Base-by-base conservation (phyloP, 2,329 filamentous ascomycete genomes). In the Gaeumannomyces sp. region DNA sequence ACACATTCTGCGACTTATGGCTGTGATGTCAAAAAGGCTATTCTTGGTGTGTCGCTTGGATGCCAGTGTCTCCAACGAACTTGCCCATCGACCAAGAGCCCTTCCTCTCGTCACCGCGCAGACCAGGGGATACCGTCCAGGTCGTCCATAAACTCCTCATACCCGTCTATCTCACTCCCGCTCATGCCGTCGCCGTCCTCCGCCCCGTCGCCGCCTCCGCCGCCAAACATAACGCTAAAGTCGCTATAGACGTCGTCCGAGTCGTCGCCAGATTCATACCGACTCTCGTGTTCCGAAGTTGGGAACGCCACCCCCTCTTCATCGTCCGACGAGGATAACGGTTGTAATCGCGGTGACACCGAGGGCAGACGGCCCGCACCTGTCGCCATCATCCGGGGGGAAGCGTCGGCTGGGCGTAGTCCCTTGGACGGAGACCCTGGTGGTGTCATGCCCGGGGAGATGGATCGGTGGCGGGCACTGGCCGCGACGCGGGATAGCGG, bases 131-230 rank as follows among this genome's bases (percentile, higher is more conserved):
- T 83, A 13, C 82, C 83, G 67, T 85, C 83, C 66, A 85, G 70
- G 66, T 84, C 82, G 68, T 85, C 83, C 69, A 85, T 75, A 69
- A 82, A 84, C 69, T 84, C 82, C 70, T 85, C 83, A 64, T 81
- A 81, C 31, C 78, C 80, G 64, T 81, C 71, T 1, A 16, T 65
- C 6, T 65, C 65, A 6, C 60, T 10, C 8, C 33, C 57, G 10
- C 28, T 31, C 28, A n/a, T n/a, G 5, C 74, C 78, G 3, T 74
- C 73, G 11, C 78, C 76, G 6, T 74, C 75, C 4, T 69, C 67
- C 4, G 62, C 45, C 10, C 62, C 59, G 3, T 72, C 68, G 5
- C 69, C 67, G 0, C 65, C 69, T 1, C 69, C 72, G 1, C 75
- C 74, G 3, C 78, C 78, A 67, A 85, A 85, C 4, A 85, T 75